Evolutionary conservation across 1,284 basidiomycete genomes (phyloP).

Genomic region (Taiwanofungus camphoratus): DNA sequence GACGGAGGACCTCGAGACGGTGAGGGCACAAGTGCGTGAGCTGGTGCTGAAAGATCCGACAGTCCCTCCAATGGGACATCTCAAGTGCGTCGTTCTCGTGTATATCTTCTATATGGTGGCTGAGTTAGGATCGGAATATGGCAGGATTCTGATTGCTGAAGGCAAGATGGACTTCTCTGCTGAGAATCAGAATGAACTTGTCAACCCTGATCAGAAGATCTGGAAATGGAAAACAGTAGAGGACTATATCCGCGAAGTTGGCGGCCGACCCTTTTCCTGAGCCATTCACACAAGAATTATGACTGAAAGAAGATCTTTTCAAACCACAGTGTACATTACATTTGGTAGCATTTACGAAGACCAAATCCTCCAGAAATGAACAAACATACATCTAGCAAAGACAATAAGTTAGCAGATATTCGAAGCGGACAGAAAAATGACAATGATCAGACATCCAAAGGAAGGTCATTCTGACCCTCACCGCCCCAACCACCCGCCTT

Average conservation of each 20-base stretch:
- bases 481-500: conserved; percentile 29
- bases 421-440: background rate
- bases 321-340: too few species aligned
- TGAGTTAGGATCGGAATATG: background rate
- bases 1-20: conserved; percentile 12
- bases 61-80: conserved; percentile 2
- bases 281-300: too few species aligned
- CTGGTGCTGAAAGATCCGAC: conserved; percentile 9
- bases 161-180: conserved; percentile 22
- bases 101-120: background rate
- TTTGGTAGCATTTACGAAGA: too few species aligned
- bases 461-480: conserved; percentile 30
- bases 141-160: conserved; percentile 23
- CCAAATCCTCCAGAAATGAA: too few species aligned
- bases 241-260: background rate
- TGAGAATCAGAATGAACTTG: conserved; percentile 23
- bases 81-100: conserved; percentile 3
- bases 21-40: conserved; percentile 12
- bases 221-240: background rate
- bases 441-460: conserved; percentile 32
- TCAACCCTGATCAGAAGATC: conserved; percentile 19
- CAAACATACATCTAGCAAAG: too few species aligned
- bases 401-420: background rate
- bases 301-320: too few species aligned
- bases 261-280: too few species aligned